Evolutionary conservation across 2,329 filamentous ascomycete genomes (phyloP).

Genomic region (Cordyceps javanica): DNA sequence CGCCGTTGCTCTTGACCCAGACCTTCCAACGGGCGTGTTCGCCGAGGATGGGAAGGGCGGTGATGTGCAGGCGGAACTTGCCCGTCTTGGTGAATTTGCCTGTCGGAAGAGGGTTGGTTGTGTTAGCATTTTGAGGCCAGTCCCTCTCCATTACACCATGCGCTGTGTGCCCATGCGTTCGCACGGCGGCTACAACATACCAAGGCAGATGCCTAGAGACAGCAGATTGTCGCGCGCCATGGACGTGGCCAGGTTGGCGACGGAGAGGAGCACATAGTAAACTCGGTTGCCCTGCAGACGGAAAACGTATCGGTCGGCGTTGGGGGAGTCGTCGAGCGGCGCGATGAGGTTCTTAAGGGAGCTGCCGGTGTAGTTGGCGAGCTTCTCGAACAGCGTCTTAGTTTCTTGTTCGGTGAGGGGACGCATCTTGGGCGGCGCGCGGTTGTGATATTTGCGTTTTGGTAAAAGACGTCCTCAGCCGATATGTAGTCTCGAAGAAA

Average conservation of each 20-base stretch:
- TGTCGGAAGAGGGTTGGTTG: slow-evolving; percentile 19
- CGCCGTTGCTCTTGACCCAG: slow-evolving; percentile 93
- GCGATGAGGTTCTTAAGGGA: slow-evolving; percentile 81
- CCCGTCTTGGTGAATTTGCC: slow-evolving; percentile 96
- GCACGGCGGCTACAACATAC: slow-evolving; percentile 27
- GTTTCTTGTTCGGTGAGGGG: slow-evolving; percentile 75
- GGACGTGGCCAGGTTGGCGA: slow-evolving; percentile 87
- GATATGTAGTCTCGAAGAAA: not conserved
- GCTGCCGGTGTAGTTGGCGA: slow-evolving; percentile 86
- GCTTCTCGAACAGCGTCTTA: slow-evolving; percentile 80
- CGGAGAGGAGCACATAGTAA: slow-evolving; percentile 84
- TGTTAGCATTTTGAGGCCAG: slow-evolving; percentile 14
- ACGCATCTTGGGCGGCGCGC: slow-evolving; percentile 54
- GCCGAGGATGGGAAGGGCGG: slow-evolving; percentile 77
- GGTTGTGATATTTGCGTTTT: not conserved
- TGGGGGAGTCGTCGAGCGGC: slow-evolving; percentile 59
- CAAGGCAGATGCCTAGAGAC: slow-evolving; percentile 80
- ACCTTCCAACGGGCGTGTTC: slow-evolving; percentile 93
- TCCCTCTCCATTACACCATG: not conserved
- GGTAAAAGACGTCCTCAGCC: not conserved
- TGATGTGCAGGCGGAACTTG: slow-evolving; percentile 93
- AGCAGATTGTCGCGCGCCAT: slow-evolving; percentile 77
- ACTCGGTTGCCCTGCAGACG: slow-evolving; percentile 75
- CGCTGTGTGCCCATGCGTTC: too few relatives aligned
- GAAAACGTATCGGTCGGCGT: slow-evolving; percentile 77